phyloP scores from a whole-genome alignment of 2,329 filamentous ascomycete genomes.

The Cladosporium colombiae region DNA sequence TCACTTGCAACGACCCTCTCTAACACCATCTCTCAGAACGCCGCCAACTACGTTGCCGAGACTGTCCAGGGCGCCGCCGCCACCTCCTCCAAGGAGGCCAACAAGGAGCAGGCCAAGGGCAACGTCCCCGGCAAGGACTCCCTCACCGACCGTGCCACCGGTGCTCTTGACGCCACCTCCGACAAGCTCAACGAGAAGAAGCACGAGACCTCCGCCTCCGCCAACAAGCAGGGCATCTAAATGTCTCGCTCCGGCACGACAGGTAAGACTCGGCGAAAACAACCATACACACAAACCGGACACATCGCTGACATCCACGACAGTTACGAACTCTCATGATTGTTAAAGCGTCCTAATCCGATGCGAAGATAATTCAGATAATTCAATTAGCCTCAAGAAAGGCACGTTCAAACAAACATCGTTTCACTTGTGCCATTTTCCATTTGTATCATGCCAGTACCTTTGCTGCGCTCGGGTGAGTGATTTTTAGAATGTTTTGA shows the following conservation, averaged over 20 bases:
- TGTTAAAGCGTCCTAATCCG: slow-evolving; percentile 13
- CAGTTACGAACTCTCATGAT: slow-evolving; percentile 17
- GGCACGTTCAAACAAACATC: not conserved
- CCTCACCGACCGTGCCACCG: slow-evolving; percentile 56
- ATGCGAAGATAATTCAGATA: slow-evolving; percentile 13
- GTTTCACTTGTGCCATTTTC: not conserved
- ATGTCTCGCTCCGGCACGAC: slow-evolving; percentile 6
- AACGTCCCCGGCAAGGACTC: slow-evolving; percentile 58
- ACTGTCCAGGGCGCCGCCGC: slow-evolving; percentile 58
- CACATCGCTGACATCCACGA: not conserved
- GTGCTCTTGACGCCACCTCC: slow-evolving; percentile 52
- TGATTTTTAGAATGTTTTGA: not conserved
- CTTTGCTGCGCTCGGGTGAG: not conserved
- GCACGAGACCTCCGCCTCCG: slow-evolving; percentile 52
- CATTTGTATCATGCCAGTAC: not conserved
- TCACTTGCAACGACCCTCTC: slow-evolving; percentile 16
- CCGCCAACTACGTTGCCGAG: slow-evolving; percentile 70
- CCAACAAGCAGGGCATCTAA: slow-evolving; percentile 49
- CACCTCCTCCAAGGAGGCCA: slow-evolving; percentile 65
- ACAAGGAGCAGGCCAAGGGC: slow-evolving; percentile 61
- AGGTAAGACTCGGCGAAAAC: not conserved
- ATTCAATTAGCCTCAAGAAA: slow-evolving; percentile 16
- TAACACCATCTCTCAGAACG: slow-evolving; percentile 47
- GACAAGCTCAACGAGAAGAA: slow-evolving; percentile 57
- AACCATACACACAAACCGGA: not conserved